Conservation (phyloP, 257 asterid genomes). For the Solanum pennellii region DNA sequence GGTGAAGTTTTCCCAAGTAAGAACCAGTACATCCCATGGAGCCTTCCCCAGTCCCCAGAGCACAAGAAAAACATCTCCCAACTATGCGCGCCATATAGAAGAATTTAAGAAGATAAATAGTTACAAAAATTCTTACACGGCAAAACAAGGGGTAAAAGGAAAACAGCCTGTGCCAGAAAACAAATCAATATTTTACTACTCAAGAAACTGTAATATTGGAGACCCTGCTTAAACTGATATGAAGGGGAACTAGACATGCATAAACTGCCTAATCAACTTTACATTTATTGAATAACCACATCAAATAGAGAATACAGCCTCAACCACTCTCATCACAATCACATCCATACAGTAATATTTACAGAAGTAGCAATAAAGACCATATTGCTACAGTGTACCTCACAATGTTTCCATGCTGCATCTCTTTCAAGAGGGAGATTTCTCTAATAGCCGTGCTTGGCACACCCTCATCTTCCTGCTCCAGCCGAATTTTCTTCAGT, state of each 20-base stretch:
- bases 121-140: not conserved
- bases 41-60: not conserved
- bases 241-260: not conserved
- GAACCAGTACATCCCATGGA: not conserved
- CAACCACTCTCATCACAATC: not conserved
- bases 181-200: not conserved
- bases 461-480: conserved; percentile 98
- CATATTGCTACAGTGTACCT: conserved; percentile 24
- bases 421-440: conserved; percentile 89
- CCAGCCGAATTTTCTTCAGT: conserved; percentile 88
- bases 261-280: not conserved
- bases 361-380: not conserved
- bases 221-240: not conserved
- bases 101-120: not conserved
- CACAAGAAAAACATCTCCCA: not conserved
- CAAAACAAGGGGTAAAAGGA: not conserved
- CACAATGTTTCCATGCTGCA: conserved; percentile 91
- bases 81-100: not conserved
- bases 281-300: not conserved
- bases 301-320: not conserved
- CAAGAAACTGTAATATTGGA: not conserved
- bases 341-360: not conserved
- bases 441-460: conserved; percentile 97
- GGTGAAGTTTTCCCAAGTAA: not conserved
- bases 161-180: not conserved